A percentile compares a stretch with the other conserved stretches of the same genome.
These are phyloP conservation scores for Umbelopsis ramanniana DNA, from an alignment of 192 early-diverging fungal genomes.

Conservation along the genomic window DNA sequence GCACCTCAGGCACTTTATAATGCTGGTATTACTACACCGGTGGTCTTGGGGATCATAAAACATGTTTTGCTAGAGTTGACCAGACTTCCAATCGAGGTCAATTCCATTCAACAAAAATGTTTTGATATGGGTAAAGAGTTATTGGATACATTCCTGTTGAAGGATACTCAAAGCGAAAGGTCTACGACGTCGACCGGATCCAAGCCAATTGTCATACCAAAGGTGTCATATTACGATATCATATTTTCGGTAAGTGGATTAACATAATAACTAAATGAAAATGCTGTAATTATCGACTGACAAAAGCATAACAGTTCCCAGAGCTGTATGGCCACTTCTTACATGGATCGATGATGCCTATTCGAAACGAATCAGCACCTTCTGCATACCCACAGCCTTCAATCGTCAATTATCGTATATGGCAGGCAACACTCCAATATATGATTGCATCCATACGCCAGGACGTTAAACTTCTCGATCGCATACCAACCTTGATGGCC, in stretches of 20 bases:
- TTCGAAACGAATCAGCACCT: conserved; percentile 22
- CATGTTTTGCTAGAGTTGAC: conserved; percentile 39
- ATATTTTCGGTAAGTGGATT: conserved; percentile 38
- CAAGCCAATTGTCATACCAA: conserved; percentile 2
- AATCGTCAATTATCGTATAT: conserved; percentile 47
- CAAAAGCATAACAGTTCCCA: conserved; percentile 26
- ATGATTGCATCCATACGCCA: conserved; percentile 49
- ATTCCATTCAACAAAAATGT: conserved; percentile 30
- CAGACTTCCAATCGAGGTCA: conserved; percentile 19
- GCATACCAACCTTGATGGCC: conserved; percentile 47
- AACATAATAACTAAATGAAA: too few species aligned
- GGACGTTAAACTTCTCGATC: conserved; percentile 43
- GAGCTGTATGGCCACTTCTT: conserved; percentile 41
- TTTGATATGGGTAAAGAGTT: conserved; percentile 34
- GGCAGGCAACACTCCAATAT: conserved; percentile 52
- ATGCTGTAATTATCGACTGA: too few species aligned
- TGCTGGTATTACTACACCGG: conserved; percentile 33
- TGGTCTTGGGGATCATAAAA: conserved; percentile 35
- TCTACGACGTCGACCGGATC: neutral
- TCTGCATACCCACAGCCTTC: conserved; percentile 30
- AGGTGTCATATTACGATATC: conserved; percentile 35
- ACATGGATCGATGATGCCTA: conserved; percentile 18
- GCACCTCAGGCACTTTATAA: conserved; percentile 25
- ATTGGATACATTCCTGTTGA: conserved; percentile 32
- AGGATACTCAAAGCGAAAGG: neutral